Percentiles rank a stretch among this genome's conserved stretches.
phyloP scores from a whole-genome alignment of 768 basidiomycete species.

The Stropharia rugosoannulata region DNA sequence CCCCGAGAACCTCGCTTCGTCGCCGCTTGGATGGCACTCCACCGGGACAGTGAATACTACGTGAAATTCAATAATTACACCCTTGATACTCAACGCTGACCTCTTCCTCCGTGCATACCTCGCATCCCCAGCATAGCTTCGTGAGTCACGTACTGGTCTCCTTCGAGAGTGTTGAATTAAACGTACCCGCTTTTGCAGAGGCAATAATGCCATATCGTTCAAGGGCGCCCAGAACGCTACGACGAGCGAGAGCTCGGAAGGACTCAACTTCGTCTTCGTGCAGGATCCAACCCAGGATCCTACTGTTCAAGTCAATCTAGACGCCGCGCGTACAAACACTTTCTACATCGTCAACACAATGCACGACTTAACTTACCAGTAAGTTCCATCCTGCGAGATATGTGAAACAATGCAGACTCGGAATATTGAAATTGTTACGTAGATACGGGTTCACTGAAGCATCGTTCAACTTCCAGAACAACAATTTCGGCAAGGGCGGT shows the following conservation, averaged over 20 bases:
- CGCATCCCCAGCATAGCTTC: slow-evolving; percentile 8
- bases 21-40: slow-evolving; percentile 5
- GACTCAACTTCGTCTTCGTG: slow-evolving; percentile 38
- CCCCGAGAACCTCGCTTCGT: background rate
- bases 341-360: slow-evolving; percentile 64
- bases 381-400: slow-evolving; percentile 36
- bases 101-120: too few relatives aligned
- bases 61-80: background rate
- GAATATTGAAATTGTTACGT: slow-evolving; percentile 25
- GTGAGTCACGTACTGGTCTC: background rate
- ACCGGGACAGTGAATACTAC: slow-evolving; percentile 7
- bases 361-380: slow-evolving; percentile 41
- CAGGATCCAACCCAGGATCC: slow-evolving; percentile 29
- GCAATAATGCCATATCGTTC: slow-evolving; percentile 38
- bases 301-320: slow-evolving; percentile 37
- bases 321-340: slow-evolving; percentile 53
- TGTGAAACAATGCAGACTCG: background rate
- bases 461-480: slow-evolving; percentile 47
- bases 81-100: background rate
- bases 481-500: slow-evolving; percentile 61
- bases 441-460: slow-evolving; percentile 52
- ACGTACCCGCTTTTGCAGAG: slow-evolving; percentile 13
- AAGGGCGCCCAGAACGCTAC: slow-evolving; percentile 24
- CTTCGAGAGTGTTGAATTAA: background rate
- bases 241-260: slow-evolving; percentile 36